Conservation (phyloP, 2,329 filamentous ascomycete genomes). For the Trichoderma hamatum region DNA sequence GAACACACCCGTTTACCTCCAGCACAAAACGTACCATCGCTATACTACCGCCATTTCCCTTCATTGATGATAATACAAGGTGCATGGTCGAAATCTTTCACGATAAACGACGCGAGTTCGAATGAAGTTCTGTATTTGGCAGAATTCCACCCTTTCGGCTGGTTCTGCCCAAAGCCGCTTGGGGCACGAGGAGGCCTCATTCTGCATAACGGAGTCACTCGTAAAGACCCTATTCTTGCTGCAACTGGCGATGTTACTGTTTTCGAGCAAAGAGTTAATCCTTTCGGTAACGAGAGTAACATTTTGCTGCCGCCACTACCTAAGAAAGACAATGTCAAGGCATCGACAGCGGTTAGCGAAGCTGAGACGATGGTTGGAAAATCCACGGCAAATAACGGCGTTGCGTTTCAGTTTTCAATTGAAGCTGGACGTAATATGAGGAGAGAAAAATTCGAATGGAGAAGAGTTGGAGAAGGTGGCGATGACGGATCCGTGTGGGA, state of each 20-base stretch:
- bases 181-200: not conserved
- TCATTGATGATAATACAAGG: not conserved
- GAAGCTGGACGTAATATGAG: not conserved
- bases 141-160: not conserved
- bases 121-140: not conserved
- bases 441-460: not conserved
- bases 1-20: not conserved
- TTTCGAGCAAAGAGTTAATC: slow-evolving; percentile 4
- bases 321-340: not conserved
- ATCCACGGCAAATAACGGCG: not conserved
- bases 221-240: not conserved
- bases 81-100: not conserved
- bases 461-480: not conserved
- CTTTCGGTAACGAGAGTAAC: slow-evolving; percentile 1
- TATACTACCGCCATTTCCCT: not conserved
- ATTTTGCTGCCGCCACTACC: not conserved
- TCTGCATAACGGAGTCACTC: not conserved
- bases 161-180: not conserved
- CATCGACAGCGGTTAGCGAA: not conserved
- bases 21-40: not conserved
- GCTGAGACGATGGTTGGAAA: not conserved
- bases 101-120: not conserved
- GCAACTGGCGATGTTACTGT: not conserved
- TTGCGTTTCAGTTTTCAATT: not conserved
- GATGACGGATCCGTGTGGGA: not conserved